Conservation (phyloP, 1,284 basidiomycete genomes). For the Agaricales sp. region DNA sequence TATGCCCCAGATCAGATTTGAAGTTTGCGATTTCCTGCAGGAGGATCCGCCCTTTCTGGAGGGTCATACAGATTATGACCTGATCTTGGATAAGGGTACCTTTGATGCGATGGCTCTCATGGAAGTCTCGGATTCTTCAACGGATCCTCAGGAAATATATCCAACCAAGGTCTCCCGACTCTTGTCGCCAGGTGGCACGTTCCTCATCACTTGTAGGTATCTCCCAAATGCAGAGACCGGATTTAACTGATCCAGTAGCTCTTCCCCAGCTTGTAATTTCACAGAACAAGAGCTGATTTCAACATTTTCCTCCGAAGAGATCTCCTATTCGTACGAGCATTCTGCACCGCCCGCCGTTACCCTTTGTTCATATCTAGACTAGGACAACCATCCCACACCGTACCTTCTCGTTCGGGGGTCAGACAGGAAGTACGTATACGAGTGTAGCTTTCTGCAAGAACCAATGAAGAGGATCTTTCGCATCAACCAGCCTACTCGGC, state of each 20-base stretch:
- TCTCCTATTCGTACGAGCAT: conserved; percentile 11
- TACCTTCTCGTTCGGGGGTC: conserved; percentile 68
- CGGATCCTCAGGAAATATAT: conserved; percentile 50
- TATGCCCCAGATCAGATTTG: conserved; percentile 35
- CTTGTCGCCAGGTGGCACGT: conserved; percentile 58
- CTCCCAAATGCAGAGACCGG: too few species aligned
- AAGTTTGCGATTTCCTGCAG: conserved; percentile 48
- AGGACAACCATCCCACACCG: conserved; percentile 67
- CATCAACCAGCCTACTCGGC: not conserved
- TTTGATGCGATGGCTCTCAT: conserved; percentile 83
- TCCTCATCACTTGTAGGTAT: conserved; percentile 74
- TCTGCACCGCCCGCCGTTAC: not conserved
- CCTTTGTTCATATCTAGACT: conserved; percentile 5
- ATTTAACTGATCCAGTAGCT: too few species aligned
- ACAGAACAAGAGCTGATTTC: conserved; percentile 71
- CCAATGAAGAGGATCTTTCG: not conserved
- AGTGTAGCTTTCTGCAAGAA: conserved; percentile 64
- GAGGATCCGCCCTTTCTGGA: conserved; percentile 27
- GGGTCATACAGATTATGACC: conserved; percentile 42
- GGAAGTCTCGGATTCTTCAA: conserved; percentile 45
- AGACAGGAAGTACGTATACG: conserved; percentile 60
- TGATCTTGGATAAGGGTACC: conserved; percentile 74
- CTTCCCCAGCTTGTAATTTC: conserved; percentile 70
- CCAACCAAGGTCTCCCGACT: conserved; percentile 47
- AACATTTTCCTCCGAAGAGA: conserved; percentile 40